Evolutionary conservation across 305 asterid species (phyloP).

Genomic region (Fraxinus ornus): DNA sequence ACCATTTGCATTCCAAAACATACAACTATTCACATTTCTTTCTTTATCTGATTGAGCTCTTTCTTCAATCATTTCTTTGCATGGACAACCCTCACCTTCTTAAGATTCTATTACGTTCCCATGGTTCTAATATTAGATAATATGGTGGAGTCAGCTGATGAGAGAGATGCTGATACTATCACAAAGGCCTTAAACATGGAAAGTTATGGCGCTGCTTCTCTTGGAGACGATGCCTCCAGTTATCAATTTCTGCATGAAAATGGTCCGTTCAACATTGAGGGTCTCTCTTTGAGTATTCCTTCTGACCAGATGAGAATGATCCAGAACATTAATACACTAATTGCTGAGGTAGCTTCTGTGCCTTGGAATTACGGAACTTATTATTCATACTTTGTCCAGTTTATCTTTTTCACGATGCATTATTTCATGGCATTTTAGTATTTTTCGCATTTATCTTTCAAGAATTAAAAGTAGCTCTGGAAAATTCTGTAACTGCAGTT

Average conservation of each 20-base stretch:
- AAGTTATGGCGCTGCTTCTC: slow-evolving; percentile 30
- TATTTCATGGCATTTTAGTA: background rate
- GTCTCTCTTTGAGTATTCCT: slow-evolving; percentile 60
- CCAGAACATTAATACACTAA: slow-evolving; percentile 70
- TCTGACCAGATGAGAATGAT: slow-evolving; percentile 85
- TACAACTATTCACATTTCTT: background rate
- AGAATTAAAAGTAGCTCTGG: slow-evolving; percentile 20
- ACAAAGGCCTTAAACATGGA: slow-evolving; percentile 38
- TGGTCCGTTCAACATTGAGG: slow-evolving; percentile 48
- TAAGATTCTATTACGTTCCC: slow-evolving; percentile 5
- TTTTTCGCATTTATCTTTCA: slow-evolving; percentile 18
- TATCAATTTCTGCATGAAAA: slow-evolving; percentile 48
- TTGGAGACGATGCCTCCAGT: slow-evolving; percentile 40
- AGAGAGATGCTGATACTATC: slow-evolving; percentile 32
- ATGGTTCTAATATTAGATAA: slow-evolving; percentile 29
- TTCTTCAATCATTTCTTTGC: background rate
- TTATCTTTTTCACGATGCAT: background rate
- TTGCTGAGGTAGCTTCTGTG: slow-evolving; percentile 65
- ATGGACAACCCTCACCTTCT: background rate
- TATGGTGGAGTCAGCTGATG: slow-evolving; percentile 29
- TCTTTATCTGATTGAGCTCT: background rate
- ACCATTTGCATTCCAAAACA: background rate
- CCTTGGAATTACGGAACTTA: slow-evolving; percentile 17
- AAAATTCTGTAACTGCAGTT: slow-evolving; percentile 51
- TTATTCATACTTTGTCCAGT: slow-evolving; percentile 13